Percentiles rank a stretch among this genome's conserved stretches.
Evolutionary conservation across 2,329 filamentous ascomycete genomes (phyloP).

Genomic region (Fusarium chaquense): DNA sequence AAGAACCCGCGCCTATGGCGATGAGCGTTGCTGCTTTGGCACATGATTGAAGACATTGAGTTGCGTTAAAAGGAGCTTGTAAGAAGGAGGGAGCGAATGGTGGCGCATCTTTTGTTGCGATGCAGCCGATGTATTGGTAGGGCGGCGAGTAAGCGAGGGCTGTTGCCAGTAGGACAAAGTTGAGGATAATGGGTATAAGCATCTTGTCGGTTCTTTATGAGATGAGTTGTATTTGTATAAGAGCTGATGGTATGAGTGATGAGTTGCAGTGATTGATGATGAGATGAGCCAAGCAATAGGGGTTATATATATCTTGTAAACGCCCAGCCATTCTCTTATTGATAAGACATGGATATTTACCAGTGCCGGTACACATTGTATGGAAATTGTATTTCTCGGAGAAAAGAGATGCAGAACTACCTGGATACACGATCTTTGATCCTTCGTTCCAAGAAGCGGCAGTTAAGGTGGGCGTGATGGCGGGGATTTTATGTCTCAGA

Average conservation of each 20-base stretch:
- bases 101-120: slow-evolving; percentile 22
- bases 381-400: not conserved
- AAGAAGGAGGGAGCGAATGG: slow-evolving; percentile 38
- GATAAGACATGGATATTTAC: not conserved
- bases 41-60: slow-evolving; percentile 29
- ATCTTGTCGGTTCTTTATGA: slow-evolving; percentile 1
- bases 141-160: slow-evolving; percentile 25
- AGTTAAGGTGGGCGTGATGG: slow-evolving; percentile 15
- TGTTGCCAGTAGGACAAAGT: slow-evolving; percentile 42
- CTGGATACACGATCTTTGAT: not conserved
- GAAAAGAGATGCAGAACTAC: not conserved
- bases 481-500: slow-evolving; percentile 24
- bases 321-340: slow-evolving; percentile 2
- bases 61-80: slow-evolving; percentile 22
- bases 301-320: slow-evolving; percentile 17
- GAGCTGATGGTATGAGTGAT: rapidly evolving
- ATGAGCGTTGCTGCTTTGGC: slow-evolving; percentile 33
- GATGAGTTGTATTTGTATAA: not conserved
- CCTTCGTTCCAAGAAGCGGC: slow-evolving; percentile 25
- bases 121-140: slow-evolving; percentile 50
- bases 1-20: slow-evolving; percentile 41
- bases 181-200: slow-evolving; percentile 22
- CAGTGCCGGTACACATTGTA: not conserved
- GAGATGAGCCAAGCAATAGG: not conserved
- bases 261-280: not conserved